Base-by-base conservation (phyloP, 345 rosid species). In the Linum trigynum region DNA sequence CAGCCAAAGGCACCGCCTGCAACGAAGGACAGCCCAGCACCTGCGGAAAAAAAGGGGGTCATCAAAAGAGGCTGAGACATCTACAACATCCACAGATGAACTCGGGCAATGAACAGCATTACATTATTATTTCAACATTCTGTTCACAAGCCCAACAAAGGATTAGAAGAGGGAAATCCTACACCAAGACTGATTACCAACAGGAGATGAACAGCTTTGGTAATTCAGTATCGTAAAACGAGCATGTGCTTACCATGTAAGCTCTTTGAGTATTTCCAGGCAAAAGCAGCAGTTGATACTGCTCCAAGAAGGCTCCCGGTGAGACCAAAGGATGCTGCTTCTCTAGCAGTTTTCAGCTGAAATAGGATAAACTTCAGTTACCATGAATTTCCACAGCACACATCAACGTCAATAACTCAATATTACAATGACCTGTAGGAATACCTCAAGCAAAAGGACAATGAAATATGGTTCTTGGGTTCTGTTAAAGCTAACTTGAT, bases 1-100 rank as follows among this genome's bases (percentile, higher is more conserved):
- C 85, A 88, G 45, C 97, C 99, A 65, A 90, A 90, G 59, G 78
- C 77, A 36, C 83, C 99, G 69, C 99, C 99, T 4, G 90, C 97
- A 38, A 75, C 69, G 43, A 88, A 81, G 3, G 97, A 83, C 65
- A 90, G 75, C 38, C 88, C 96, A 63, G 95, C 80, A 78, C 97
- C 97, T 94, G 84, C 12, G 32, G 32, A 23, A 23, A 62, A 63
- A 37, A 35, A 41, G 53, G 38, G 41, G 36, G 3, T 48, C 12
- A 48, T 1, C 3, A 10, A 48, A 48, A 12, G 14, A 1, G 53
- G 1, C 14, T 48, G 53, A 4, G 53, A 48, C 9, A 48, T 48
- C 53, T 9, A 48, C 14, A 48, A 48, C 53, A 48, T 9, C 53
- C 1, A 1, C 3, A 15, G 1, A 23, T 23, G 32, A 48, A 5